These are phyloP conservation scores for Saitozyma sp. DNA, from an alignment of 768 basidiomycete genomes.

Conservation along the genomic window DNA sequence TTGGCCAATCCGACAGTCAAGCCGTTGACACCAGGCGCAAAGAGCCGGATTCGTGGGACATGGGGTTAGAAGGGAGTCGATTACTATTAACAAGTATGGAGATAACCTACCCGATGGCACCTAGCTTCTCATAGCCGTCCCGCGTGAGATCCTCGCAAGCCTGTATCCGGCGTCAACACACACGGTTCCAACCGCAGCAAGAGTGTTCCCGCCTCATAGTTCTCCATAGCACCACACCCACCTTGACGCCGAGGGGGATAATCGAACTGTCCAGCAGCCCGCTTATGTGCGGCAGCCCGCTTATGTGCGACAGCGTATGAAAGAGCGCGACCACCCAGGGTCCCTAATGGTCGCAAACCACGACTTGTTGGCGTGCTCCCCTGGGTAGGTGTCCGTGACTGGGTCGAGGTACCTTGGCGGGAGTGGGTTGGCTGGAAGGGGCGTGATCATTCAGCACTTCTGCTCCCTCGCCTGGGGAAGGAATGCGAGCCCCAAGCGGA, in stretches of 20 bases:
- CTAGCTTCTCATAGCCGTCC: slow-evolving; percentile 31
- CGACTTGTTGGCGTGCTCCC: slow-evolving; percentile 16
- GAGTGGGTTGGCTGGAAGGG: slow-evolving; percentile 29
- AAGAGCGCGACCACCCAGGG: no score
- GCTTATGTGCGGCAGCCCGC: no score
- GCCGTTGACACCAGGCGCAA: no score
- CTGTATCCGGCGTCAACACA: slow-evolving; percentile 22
- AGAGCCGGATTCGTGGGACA: no score
- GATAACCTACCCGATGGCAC: slow-evolving; percentile 33
- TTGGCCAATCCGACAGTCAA: neutral
- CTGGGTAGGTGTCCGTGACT: slow-evolving; percentile 21
- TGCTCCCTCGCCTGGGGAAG: no score
- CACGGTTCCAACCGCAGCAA: slow-evolving; percentile 21
- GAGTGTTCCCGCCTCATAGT: neutral
- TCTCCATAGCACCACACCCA: slow-evolving; percentile 5
- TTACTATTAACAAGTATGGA: no score
- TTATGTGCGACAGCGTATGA: no score
- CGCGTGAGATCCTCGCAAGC: slow-evolving; percentile 22
- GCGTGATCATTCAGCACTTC: no score
- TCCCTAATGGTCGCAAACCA: slow-evolving; percentile 20
- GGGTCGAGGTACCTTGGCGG: slow-evolving; percentile 13
- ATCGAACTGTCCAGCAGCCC: no score
- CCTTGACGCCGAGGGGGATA: neutral
- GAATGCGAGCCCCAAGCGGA: no score
- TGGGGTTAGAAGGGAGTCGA: no score